Evolutionary conservation across 2,329 filamentous ascomycete genomes (phyloP), one percentile per base, ranked within the genome.

Genomic region (Sclerotinia nivalis): DNA sequence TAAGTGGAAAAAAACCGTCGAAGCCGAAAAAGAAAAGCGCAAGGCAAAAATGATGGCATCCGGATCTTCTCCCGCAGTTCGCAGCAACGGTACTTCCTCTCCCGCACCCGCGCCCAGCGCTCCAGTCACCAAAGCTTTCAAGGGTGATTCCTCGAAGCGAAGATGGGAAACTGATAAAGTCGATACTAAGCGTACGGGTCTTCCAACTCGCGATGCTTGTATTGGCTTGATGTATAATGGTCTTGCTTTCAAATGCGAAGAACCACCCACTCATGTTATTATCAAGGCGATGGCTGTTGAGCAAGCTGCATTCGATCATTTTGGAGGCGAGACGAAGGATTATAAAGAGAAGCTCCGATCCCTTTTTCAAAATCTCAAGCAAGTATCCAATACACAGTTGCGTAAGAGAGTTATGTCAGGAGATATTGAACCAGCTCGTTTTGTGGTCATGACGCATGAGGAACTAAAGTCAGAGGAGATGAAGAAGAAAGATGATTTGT

Each of bases 211-310:
- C 71, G 92, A 98, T 82, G 91, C 89, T 78, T 97, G 92, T 80
- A 89, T 97, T 72, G 93, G 93, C 64, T 86, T 99, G 56, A 87
- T 99, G 80, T 99, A 98, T 83, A 96, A 99, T 77, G 96, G 94
- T 22, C 85, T 99, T 25, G 87, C 87, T 9, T 90, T 84, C 78
- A 86, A 87, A 73, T 93, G 91, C 60, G 87, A 88, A 70, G 91
- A 91, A 80, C 88, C 91, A 40, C 79, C 92, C 37, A 89, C 89
- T 68, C 84, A 87, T 28, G 87, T 98, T 56, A 84, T 97, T 71
- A 87, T 89, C 73, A 88, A 88, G 74, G 88, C 91, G 56, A 87
- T 96, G 72, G 93, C 97, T 79, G 89, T 97, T 55, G 96, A 99
- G 83, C 80, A 86, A 50, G 93, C 93, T 10, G 92, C 92, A 8